Percentiles rank a stretch among this genome's conserved stretches.
phyloP scores from a whole-genome alignment of 2,329 filamentous ascomycete species.

The Aspergillus sojae region DNA sequence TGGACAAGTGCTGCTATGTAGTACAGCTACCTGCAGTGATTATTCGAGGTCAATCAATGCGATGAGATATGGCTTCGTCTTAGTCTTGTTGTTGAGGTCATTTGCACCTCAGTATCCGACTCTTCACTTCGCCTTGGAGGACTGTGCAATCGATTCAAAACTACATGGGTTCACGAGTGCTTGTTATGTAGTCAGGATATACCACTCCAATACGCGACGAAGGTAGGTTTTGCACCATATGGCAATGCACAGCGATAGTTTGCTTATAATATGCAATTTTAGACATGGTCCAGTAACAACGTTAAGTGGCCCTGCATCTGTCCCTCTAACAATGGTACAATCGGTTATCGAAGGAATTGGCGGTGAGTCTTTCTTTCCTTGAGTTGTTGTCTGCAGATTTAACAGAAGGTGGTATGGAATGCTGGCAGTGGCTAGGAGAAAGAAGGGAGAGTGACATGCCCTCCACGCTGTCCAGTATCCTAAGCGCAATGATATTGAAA shows the following conservation, averaged over 20 bases:
- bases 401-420: background rate
- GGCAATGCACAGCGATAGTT: background rate
- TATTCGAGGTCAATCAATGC: background rate
- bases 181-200: background rate
- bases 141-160: background rate
- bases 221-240: background rate
- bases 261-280: background rate
- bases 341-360: background rate
- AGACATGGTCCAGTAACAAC: background rate
- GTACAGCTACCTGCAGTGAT: too few relatives aligned
- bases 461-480: background rate
- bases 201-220: background rate
- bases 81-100: background rate
- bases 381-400: background rate
- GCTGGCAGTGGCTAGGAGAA: background rate
- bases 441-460: background rate
- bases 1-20: background rate
- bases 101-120: background rate
- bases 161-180: background rate
- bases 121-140: background rate
- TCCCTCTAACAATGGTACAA: background rate
- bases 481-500: background rate
- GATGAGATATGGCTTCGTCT: background rate
- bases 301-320: background rate
- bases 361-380: background rate